A percentile compares a stretch with the other conserved stretches of the same genome.
These are phyloP conservation scores for Rhododendron williamsianum DNA, from an alignment of 148 eudicot species.

Conservation along the genomic window DNA sequence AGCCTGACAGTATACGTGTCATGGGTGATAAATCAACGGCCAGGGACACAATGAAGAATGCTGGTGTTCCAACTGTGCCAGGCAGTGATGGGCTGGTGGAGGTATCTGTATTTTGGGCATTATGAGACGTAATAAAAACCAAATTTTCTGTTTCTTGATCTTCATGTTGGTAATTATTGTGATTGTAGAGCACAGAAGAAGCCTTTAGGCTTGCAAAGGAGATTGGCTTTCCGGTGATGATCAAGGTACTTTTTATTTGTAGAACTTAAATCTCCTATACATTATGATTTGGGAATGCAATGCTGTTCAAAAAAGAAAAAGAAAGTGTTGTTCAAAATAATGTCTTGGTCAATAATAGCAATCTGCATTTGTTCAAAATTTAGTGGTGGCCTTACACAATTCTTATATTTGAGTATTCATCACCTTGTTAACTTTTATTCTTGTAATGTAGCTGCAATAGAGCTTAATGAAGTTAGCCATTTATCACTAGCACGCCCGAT, in stretches of 20 bases:
- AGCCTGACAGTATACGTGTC: conserved; percentile 94
- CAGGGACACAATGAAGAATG: conserved; percentile 96
- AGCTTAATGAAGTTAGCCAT: neutral
- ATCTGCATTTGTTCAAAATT: conserved; percentile 1
- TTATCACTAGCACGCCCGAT: neutral
- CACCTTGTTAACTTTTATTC: neutral
- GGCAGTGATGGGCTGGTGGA: conserved; percentile 92
- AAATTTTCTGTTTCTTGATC: neutral
- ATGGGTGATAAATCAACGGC: conserved; percentile 99
- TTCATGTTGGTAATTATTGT: conserved; percentile 4
- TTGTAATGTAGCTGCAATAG: neutral
- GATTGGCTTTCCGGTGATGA: conserved; percentile 95
- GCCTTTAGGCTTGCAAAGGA: conserved; percentile 71
- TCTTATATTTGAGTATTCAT: neutral
- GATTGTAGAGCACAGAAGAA: conserved; percentile 82
- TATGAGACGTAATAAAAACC: neutral
- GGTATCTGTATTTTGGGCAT: conserved; percentile 36
- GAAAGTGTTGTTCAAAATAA: no score
- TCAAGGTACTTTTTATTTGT: conserved; percentile 53
- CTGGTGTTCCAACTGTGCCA: conserved; percentile 99
- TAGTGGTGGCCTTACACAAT: neutral
- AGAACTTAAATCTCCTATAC: neutral
- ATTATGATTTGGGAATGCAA: neutral
- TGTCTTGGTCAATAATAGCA: neutral
- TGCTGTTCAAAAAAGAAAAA: neutral